Conservation (phyloP, 306 rosid genomes). For the Quercus alba region DNA sequence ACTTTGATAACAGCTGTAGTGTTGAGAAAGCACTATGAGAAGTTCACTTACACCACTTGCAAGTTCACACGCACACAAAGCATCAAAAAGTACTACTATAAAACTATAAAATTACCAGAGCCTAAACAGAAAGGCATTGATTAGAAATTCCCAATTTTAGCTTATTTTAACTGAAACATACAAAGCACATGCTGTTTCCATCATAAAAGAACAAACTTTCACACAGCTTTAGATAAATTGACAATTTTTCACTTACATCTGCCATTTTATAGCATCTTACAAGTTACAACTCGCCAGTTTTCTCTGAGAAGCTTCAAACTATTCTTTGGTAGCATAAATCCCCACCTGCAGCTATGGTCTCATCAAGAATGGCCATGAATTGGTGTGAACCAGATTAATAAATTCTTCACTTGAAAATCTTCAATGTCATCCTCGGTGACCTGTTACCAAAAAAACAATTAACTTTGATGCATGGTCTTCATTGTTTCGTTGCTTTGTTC, state of each 20-base stretch:
- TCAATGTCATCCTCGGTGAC: slow-evolving; percentile 36
- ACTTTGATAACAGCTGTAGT: no score
- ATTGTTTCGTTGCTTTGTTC: slow-evolving; percentile 45
- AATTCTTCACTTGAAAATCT: slow-evolving; percentile 83
- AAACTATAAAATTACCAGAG: no score
- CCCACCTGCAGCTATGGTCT: slow-evolving; percentile 67
- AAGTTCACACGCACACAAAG: no score
- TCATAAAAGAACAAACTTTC: background rate
- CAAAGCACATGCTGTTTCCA: no score
- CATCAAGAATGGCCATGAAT: slow-evolving; percentile 72
- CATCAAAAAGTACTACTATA: no score
- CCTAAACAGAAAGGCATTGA: no score
- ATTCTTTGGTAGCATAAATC: slow-evolving; percentile 55
- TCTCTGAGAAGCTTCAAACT: slow-evolving; percentile 72
- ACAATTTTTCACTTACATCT: no score
- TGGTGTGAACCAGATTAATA: slow-evolving; percentile 70
- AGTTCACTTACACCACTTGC: no score
- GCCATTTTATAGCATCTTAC: background rate
- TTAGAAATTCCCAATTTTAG: no score
- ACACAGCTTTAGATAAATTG: slow-evolving; percentile 12
- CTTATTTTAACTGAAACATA: no score
- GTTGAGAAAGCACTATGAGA: no score
- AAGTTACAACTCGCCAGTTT: slow-evolving; percentile 49
- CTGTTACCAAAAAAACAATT: background rate
- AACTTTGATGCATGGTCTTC: slow-evolving; percentile 27